Base-by-base conservation (phyloP, 1,139 yeast species). In the Lodderomyces orthopsilosis region DNA sequence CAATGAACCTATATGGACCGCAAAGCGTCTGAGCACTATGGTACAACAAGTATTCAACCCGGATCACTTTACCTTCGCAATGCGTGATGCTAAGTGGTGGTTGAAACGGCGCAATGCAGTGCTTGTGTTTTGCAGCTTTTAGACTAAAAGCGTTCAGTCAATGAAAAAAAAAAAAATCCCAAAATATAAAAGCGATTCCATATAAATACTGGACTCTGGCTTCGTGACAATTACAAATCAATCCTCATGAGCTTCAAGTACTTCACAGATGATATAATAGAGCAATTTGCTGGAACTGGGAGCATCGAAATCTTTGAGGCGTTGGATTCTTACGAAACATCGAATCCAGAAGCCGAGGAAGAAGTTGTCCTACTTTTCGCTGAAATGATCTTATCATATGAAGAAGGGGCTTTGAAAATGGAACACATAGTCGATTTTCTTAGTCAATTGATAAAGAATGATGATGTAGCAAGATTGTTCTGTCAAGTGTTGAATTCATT, bases 401-500 rank as follows among this genome's bases (percentile, higher is more conserved):
- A 66, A 42, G 67, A 63, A 6, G 59, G 50, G 1, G 46, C 45
- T 23, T 45, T 73, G 24, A 52, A 55, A 1, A 41, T 58, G 7
- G 65, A 63, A 12, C 46, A 52, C 3, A 47, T 68, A 3, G 48
- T 59, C 1, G 54, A 54, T 17, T 70, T 72, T 42, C 54, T 72
- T 22, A 51, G 58, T 17, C 41, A 56, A 8, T 59, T 65, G 19
- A 63, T 72, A 30, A 63, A 56, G 40, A 62, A 61, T 28, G 75
- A 70, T 43, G 54, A 51, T 6, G 48, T 56, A 3, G 77, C 77
- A 6, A 56, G 61, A 21, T 54, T 65, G 2, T 77, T 78, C 47
- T 68, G 80, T 44, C 68, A 73, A 42, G 65, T 76, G 1, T 58
- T 75, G 27, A 73, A 74, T 50, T 69, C 75, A 2, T 74, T 75